These are phyloP conservation scores for Eucalyptus urophylla DNA, from an alignment of 345 rosid genomes.

Conservation along the genomic window DNA sequence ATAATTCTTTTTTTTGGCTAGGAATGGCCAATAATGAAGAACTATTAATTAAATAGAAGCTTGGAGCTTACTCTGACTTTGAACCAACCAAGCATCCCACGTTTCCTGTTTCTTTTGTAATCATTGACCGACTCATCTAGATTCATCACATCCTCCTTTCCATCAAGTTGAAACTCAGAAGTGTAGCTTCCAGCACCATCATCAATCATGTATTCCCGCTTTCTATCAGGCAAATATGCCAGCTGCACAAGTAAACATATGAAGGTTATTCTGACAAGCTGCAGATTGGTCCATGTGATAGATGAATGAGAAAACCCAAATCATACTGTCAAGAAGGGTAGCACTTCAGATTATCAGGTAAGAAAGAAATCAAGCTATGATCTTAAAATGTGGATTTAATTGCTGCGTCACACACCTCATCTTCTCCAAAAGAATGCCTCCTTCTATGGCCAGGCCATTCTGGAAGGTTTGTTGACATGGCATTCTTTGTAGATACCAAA, in stretches of 20 bases:
- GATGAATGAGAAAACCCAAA: neutral
- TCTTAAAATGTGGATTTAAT: neutral
- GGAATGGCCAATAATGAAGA: neutral
- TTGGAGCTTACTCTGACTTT: constrained; percentile 45
- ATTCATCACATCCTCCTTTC: constrained; percentile 37
- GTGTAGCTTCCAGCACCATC: constrained; percentile 54
- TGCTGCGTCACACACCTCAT: constrained; percentile 30
- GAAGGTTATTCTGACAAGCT: neutral
- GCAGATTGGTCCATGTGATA: neutral
- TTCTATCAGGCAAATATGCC: constrained; percentile 74
- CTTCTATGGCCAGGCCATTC: constrained; percentile 39
- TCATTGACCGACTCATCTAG: constrained; percentile 68
- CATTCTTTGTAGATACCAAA: constrained; percentile 60
- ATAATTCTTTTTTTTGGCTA: neutral
- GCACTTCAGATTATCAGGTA: neutral
- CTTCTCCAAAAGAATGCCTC: constrained; percentile 77
- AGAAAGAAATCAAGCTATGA: neutral
- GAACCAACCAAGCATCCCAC: constrained; percentile 96
- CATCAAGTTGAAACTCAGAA: constrained; percentile 44
- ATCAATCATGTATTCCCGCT: constrained; percentile 40
- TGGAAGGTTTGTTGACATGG: constrained; percentile 36
- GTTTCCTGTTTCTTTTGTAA: constrained; percentile 44
- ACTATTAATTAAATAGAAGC: neutral
- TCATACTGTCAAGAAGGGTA: neutral
- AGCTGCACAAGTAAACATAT: constrained; percentile 25